Base-by-base conservation (phyloP, 257 asterid genomes). In the Capsicum baccatum region DNA sequence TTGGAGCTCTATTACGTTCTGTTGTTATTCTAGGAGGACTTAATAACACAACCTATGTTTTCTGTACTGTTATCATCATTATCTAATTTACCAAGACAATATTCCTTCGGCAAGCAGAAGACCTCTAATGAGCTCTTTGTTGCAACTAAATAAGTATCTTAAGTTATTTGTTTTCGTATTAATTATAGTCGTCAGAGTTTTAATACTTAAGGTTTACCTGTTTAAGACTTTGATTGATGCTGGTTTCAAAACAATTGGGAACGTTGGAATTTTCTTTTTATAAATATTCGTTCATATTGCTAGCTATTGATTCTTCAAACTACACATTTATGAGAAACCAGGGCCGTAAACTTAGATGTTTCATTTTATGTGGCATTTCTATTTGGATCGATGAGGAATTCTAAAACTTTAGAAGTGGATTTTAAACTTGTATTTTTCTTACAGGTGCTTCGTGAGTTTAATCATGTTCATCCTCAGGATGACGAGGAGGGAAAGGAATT, bases 401-500 rank as follows among this genome's bases (percentile, higher is more conserved):
- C 64, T 78, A 1, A 1, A 54, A 54, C 64, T 19, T 68, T 56
- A 50, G 47, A 15, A 54, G 42, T 83, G 80, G 12, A 70, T 17
- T 71, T 21, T 79, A 47, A 56, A 69, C 67, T 52, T 81, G 35
- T 44, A 33, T 83, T 84, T 85, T 35, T 47, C 81, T 70, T 85
- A 60, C 91, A 95, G 99, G 97, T 97, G 87, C 97, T 97, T 79
- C 93, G 98, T 26, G 99, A 97, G 84, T 94, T 97, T 91, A 97
- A 97, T 88, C 99, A 97, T 79, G 98, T 97, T n/a, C 92, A 97
- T 89, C 99, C 99, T 79, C 97, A 91, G 87, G 95, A 94, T 83
- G 99, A 97, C 54, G 98, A 93, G 3, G 99, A 97, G 88, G 99
- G 99, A 71, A 97, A 95, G 87, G 98, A 95, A 84, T 97, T 97